Base-by-base conservation (phyloP, 306 rosid genomes). In the Cyclanthera cordifolia region DNA sequence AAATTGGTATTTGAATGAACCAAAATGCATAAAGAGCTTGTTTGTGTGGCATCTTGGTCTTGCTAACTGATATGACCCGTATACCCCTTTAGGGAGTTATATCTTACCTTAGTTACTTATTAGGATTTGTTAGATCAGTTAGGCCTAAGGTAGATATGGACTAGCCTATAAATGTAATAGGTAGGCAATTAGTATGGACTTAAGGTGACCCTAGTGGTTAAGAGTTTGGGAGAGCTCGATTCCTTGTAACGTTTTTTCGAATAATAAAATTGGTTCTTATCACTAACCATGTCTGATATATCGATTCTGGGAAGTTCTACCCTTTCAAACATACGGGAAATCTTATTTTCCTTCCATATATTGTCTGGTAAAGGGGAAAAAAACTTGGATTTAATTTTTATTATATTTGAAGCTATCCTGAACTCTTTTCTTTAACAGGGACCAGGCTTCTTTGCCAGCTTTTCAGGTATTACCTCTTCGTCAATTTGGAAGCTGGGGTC, bases 401-500 rank as follows among this genome's bases (percentile, higher is more conserved):
- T 28, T 28, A 28, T 28, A 2, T 28, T 28, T 28, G 32, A 28
- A 28, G 32, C n/a, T 34, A 60, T 34, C 32, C 67, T 60, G 34
- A 67, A 27, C 58, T 57, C 77, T 34, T 75, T 72, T 66, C 32
- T 54, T 77, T 61, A 48, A 61, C 96, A 92, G 98, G 84, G 83
- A 74, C 21, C 81, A 74, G 79, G 98, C 96, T 71, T 84, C 89
- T 83, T 80, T 92, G 86, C 88, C 88, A 57, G 90, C 87, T 67
- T 92, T 92, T 75, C 74, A 85, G 55, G 90, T 89, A 80, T 86
- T 92, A 32, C 96, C 98, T 71, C 96, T 92, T 41, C 84, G 72
- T 28, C 92, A 92, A 80, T 89, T 92, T 77, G 98, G 95, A 83
- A 79, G 50, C 69, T 92, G 96, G 98, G 98, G 93, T 23, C 98